phyloP scores from a whole-genome alignment of 1,284 basidiomycete species.

The Ganoderma boninense region DNA sequence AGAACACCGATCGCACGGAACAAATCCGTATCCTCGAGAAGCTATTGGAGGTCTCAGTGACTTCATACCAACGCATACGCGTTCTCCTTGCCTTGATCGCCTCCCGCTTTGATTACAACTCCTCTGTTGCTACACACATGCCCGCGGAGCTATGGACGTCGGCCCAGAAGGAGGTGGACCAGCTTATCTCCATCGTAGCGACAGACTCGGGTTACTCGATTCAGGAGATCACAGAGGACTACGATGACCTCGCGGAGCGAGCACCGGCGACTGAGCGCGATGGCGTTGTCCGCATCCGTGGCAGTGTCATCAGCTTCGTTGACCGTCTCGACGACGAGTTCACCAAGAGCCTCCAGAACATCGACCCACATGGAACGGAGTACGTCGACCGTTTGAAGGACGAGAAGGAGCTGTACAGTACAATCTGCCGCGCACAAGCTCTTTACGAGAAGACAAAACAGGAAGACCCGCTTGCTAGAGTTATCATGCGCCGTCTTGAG shows the following conservation, averaged over 20 bases:
- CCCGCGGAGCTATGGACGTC: constrained; percentile 92
- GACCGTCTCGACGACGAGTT: constrained; percentile 99
- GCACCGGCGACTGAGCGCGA: constrained; percentile 76
- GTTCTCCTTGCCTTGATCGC: constrained; percentile 95
- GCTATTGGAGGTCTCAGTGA: constrained; percentile 88
- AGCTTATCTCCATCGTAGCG: constrained; percentile 83
- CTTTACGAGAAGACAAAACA: constrained; percentile 88
- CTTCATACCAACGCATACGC: constrained; percentile 93
- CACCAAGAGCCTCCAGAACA: constrained; percentile 97
- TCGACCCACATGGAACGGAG: constrained; percentile 98
- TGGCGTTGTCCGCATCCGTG: constrained; percentile 83
- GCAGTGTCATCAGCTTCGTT: constrained; percentile 93
- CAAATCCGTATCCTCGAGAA: constrained; percentile 93
- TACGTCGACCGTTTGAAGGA: constrained; percentile 97
- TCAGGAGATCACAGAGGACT: constrained; percentile 90
- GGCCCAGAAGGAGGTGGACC: constrained; percentile 90
- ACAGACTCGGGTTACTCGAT: constrained; percentile 81
- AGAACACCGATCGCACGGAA: constrained; percentile 97
- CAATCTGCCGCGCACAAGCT: constrained; percentile 91
- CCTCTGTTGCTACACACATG: constrained; percentile 88
- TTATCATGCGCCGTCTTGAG: constrained; percentile 95
- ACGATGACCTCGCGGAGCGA: constrained; percentile 92
- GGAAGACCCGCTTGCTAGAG: constrained; percentile 84
- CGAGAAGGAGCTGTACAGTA: constrained; percentile 94
- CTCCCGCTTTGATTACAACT: constrained; percentile 97